Percentiles rank a stretch among this genome's conserved stretches.
phyloP scores from a whole-genome alignment of 2,329 filamentous ascomycete species.

The Alternaria burnsii region DNA sequence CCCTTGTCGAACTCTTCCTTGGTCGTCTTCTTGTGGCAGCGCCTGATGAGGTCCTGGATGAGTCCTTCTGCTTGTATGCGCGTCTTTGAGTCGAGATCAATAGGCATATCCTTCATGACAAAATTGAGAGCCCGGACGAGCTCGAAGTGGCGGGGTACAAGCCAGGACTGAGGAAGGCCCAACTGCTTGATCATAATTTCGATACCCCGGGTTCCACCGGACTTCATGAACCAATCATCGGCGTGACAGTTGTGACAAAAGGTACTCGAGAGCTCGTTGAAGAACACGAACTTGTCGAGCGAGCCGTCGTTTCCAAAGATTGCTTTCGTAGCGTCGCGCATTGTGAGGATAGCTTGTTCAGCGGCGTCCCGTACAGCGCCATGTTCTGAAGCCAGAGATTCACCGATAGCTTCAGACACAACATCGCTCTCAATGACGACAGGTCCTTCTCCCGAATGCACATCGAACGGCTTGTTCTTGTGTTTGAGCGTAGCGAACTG shows the following conservation, averaged over 20 bases:
- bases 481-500: constrained; percentile 85
- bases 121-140: constrained; percentile 93
- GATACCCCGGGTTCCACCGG: constrained; percentile 90
- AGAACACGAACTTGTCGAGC: constrained; percentile 82
- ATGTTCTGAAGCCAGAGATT: constrained; percentile 87
- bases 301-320: constrained; percentile 80
- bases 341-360: constrained; percentile 77
- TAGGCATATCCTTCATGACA: constrained; percentile 97
- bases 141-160: constrained; percentile 82
- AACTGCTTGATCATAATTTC: constrained; percentile 85
- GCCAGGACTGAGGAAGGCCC: constrained; percentile 83
- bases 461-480: constrained; percentile 79
- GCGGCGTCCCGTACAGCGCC: constrained; percentile 82
- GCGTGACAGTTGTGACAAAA: constrained; percentile 97
- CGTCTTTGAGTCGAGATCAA: constrained; percentile 90
- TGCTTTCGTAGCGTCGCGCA: constrained; percentile 77
- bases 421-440: constrained; percentile 86
- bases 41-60: constrained; percentile 77
- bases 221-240: constrained; percentile 99
- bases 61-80: constrained; percentile 83
- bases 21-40: constrained; percentile 79
- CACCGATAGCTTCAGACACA: constrained; percentile 87
- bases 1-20: constrained; percentile 79
- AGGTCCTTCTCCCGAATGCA: constrained; percentile 84
- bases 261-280: constrained; percentile 79